Base-by-base conservation (phyloP, 73 alveolate species). In the Paramecium sexaurelia region DNA sequence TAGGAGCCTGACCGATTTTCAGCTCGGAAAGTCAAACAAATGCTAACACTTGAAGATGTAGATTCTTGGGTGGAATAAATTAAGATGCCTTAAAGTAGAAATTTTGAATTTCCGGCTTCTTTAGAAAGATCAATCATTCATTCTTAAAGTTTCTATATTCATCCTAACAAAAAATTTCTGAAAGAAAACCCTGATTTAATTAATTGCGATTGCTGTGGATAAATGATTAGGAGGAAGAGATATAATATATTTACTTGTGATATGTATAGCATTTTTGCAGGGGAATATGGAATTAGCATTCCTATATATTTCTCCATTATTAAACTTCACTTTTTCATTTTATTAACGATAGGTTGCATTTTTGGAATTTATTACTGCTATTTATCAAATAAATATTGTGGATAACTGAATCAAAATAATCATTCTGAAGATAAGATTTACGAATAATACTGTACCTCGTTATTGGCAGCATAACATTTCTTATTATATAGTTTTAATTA, bases 181-280 rank as follows among this genome's bases (percentile, higher is more conserved):
- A 71, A 35, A 32, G 55, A 78, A 17, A 20, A 22, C 29, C 67
- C 67, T 10, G 41, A 43, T 10, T 17, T 22, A 24, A 22, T 24
- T 7, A 43, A 78, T 29, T 78, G 90, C 41, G 75, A 78, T 37
- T 78, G 90, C 22, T 78, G 90, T 78, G 75, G 73, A 26, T 24
- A 78, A 39, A 41, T 29, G 32, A 41, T 78, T 17, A 78, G 90
- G 32, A 32, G 73, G 4, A 40, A 78, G 26, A 22, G 51, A 43
- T 41, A 78, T 55, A 78, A 43, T 45, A 78, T 78, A 19, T 43
- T 37, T 20, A 39, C 90, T 8, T 39, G 61, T 29, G 90, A 78
- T 78, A 78, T 78, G 90, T 78, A 78, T 78, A 61, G 29, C n/a
- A 78, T 78, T 19, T 29, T 78, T 22, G 90, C 45, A 20, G 26